These are phyloP conservation scores for Pythium periplocum DNA, from an alignment of 352 stramenopile genomes.

Conservation along the genomic window DNA sequence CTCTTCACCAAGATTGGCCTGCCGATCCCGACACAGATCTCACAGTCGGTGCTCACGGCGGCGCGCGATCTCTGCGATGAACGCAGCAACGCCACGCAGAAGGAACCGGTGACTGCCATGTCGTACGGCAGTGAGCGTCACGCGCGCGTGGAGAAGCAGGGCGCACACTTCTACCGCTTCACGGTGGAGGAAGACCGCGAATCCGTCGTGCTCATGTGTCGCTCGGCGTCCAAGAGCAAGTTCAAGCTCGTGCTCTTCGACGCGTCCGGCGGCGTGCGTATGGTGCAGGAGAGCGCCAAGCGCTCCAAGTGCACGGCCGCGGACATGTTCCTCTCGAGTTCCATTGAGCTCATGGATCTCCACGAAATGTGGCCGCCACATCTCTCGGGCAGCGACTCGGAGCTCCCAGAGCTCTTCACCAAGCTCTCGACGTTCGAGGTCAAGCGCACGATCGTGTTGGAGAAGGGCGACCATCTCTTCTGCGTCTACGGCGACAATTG, in stretches of 20 bases:
- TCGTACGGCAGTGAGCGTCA: conserved; percentile 67
- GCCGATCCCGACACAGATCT: conserved; percentile 86
- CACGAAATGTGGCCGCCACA: conserved; percentile 72
- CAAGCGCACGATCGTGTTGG: conserved; percentile 66
- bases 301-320: conserved; percentile 76
- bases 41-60: conserved; percentile 73
- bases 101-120: conserved; percentile 55
- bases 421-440: conserved; percentile 83
- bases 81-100: conserved; percentile 57
- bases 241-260: conserved; percentile 89
- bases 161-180: conserved; percentile 85
- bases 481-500: conserved; percentile 88
- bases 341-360: conserved; percentile 85
- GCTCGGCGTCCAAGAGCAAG: conserved; percentile 79
- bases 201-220: conserved; percentile 79
- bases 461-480: conserved; percentile 81
- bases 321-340: conserved; percentile 83
- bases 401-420: conserved; percentile 79
- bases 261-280: conserved; percentile 62
- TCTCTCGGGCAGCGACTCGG: conserved; percentile 46
- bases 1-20: conserved; percentile 88
- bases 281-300: conserved; percentile 82
- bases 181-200: conserved; percentile 64
- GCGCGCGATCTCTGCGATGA: conserved; percentile 72
- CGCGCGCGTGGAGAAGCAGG: conserved; percentile 82